phyloP scores from a whole-genome alignment of 441 rosid genomes.

The Macaranga tanarius region DNA sequence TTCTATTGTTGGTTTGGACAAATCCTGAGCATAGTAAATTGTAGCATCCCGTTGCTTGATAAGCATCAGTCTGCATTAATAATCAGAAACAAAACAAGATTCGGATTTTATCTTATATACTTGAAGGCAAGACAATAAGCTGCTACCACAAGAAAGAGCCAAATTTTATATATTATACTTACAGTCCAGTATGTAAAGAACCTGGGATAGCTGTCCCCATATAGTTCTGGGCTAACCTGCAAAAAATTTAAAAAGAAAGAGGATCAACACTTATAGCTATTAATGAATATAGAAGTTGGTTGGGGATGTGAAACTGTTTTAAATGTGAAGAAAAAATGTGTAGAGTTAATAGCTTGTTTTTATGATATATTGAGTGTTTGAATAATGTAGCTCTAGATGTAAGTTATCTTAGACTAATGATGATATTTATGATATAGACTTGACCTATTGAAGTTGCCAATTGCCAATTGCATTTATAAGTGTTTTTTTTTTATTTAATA shows the following conservation, averaged over 20 bases:
- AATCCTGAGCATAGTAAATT: constrained; percentile 96
- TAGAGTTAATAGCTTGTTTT: background rate
- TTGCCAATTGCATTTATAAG: background rate
- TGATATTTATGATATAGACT: background rate
- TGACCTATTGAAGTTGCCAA: background rate
- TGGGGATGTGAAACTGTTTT: constrained; percentile 31
- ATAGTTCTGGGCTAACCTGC: constrained; percentile 97
- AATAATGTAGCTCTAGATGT: background rate
- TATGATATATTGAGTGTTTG: background rate
- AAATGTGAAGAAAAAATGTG: constrained; percentile 23
- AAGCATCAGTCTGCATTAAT: constrained; percentile 71
- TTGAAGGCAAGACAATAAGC: constrained; percentile 19
- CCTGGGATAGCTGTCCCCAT: constrained; percentile 91
- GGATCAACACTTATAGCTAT: constrained; percentile 10
- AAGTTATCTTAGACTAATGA: background rate
- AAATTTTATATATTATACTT: constrained; percentile 32
- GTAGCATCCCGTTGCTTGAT: constrained; percentile 97
- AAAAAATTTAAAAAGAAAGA: constrained; percentile 7
- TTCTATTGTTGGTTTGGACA: constrained; percentile 78
- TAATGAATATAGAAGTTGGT: constrained; percentile 28
- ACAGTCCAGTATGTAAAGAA: constrained; percentile 99
- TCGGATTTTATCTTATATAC: constrained; percentile 17
- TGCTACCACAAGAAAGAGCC: constrained; percentile 4
- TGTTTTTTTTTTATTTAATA: background rate
- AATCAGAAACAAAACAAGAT: background rate